A percentile compares a stretch with the other conserved stretches of the same genome.
Conservation (phyloP, 108 stramenopile species). For the Conticribra weissflogii region DNA sequence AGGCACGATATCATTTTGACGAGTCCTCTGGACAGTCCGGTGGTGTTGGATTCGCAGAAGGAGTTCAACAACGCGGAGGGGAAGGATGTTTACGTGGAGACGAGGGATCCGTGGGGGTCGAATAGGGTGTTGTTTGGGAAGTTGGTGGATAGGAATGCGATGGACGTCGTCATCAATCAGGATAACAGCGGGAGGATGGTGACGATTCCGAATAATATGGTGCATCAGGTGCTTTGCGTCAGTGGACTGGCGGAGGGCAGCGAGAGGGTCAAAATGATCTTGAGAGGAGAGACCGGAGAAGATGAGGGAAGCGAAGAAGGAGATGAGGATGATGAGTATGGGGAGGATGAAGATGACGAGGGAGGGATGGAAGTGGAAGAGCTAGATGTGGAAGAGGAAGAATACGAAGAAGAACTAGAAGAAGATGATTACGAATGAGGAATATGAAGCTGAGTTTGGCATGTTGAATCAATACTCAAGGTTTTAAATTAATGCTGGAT, state of each 20-base stretch:
- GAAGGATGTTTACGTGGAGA: slow-evolving; percentile 72
- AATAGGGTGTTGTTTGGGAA: slow-evolving; percentile 80
- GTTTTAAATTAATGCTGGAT: no score
- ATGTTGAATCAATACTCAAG: no score
- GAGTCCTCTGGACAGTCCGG: slow-evolving; percentile 55
- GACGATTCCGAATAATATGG: slow-evolving; percentile 71
- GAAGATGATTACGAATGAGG: slow-evolving; percentile 1
- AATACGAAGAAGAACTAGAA: slow-evolving; percentile 5
- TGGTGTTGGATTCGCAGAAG: slow-evolving; percentile 73
- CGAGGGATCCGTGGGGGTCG: slow-evolving; percentile 81
- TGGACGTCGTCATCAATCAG: slow-evolving; percentile 84
- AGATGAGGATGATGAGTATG: slow-evolving; percentile 11
- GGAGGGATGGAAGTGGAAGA: slow-evolving; percentile 11
- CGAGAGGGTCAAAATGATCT: slow-evolving; percentile 23
- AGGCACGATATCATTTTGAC: slow-evolving; percentile 82
- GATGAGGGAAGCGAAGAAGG: slow-evolving; percentile 17
- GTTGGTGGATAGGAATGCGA: slow-evolving; percentile 77
- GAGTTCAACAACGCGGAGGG: slow-evolving; percentile 73
- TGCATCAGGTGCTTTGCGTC: slow-evolving; percentile 42
- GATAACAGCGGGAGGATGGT: slow-evolving; percentile 80
- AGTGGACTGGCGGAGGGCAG: slow-evolving; percentile 41
- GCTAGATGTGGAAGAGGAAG: slow-evolving; percentile 3
- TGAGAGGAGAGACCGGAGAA: slow-evolving; percentile 9
- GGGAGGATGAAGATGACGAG: slow-evolving; percentile 4
- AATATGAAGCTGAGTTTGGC: no score